Evolutionary conservation across 352 stramenopile species (phyloP), one percentile per base, ranked within the genome.

Genomic region (Pythium periplocum): DNA sequence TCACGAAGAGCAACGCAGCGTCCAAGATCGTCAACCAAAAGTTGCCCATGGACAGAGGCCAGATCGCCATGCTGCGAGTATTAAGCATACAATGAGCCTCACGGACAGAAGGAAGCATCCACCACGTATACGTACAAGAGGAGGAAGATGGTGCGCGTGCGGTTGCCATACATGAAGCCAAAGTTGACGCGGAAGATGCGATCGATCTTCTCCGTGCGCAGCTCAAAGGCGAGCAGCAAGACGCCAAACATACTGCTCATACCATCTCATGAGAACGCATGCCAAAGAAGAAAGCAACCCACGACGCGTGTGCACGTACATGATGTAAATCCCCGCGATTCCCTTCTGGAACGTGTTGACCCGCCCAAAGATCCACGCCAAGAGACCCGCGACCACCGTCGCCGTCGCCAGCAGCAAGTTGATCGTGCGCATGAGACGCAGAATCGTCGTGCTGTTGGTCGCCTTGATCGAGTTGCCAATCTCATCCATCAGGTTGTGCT

Each of bases 111-210:
- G 17, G 17, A 26, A 26, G 17, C 17, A 26, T 26, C 17, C 17
- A 3, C 0, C 42, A 5, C 4, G 17, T 51, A 37, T 0, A 82
- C 78, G 50, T 83, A 93, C 83, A 94, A 94, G 55, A 94, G 66
- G 33, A 94, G 67, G 60, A 95, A 95, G 40, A 88, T 83, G 9
- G 84, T 95, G 64, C 84, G 84, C 48, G 84, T 93, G 66, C 83
- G 82, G 74, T 93, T 90, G 68, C 81, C 84, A 60, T 93, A 95
- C 84, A 95, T 95, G 60, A 95, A 95, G 45, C 84, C 84, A 68
- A 95, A 92, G 75, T 95, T 95, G 42, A 70, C 63, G 59, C 84
- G 84, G 67, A 93, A 69, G 12, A 95, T 64, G 44, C 69, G 69
- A 51, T 95, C 84, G 8, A 90, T 68, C 51, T 88, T 87, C 36